These are phyloP conservation scores for Lentinula edodes DNA, from an alignment of 768 basidiomycete species.

Conservation along the genomic window DNA sequence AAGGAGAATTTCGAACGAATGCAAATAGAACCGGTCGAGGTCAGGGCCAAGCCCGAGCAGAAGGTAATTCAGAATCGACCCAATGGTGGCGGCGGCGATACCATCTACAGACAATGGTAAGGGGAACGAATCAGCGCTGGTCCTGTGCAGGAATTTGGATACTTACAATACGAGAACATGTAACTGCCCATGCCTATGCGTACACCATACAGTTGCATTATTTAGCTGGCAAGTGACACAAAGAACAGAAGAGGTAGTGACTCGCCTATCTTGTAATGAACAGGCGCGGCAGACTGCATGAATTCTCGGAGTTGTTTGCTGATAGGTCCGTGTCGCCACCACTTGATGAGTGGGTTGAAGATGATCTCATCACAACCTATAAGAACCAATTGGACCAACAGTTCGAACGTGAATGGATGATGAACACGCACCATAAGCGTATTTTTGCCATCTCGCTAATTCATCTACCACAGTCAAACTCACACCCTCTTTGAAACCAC, in stretches of 20 bases:
- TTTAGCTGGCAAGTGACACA: background rate
- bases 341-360: conserved; percentile 76
- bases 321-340: conserved; percentile 77
- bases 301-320: conserved; percentile 68
- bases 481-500: conserved; percentile 89
- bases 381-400: conserved; percentile 6
- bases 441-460: conserved; percentile 86
- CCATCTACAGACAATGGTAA: conserved; percentile 39
- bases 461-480: conserved; percentile 85
- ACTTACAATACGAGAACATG: conserved; percentile 22
- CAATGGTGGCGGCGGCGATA: conserved; percentile 63
- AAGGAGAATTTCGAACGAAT: conserved; percentile 76
- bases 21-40: conserved; percentile 71
- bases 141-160: background rate
- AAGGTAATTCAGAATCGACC: conserved; percentile 68
- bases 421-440: conserved; percentile 39
- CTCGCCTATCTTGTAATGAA: conserved; percentile 75
- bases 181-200: conserved; percentile 21
- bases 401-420: background rate
- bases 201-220: background rate
- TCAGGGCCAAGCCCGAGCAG: conserved; percentile 65
- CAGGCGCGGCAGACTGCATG: conserved; percentile 68
- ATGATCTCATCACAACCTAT: conserved; percentile 68
- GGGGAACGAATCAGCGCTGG: conserved; percentile 30
- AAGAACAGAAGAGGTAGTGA: conserved; percentile 38